A percentile compares a stretch with the other conserved stretches of the same genome.
These are phyloP conservation scores for Ulota crispa DNA, from an alignment of 225 moss, liverwort and hornwort species.

Conservation along the genomic window DNA sequence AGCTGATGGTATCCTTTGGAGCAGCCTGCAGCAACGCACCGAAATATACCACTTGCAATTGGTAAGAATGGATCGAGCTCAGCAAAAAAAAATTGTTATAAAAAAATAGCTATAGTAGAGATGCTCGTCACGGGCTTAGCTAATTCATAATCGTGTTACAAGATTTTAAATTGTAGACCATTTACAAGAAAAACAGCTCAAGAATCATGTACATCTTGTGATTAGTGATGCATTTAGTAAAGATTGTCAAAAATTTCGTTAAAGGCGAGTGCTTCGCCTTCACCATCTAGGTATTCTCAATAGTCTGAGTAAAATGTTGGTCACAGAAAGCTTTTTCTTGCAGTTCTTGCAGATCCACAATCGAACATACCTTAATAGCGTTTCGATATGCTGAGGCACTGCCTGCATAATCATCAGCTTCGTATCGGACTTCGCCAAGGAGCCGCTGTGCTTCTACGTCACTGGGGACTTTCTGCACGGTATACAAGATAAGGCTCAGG, in stretches of 20 bases:
- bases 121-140: neutral
- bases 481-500: neutral
- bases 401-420: slow-evolving; percentile 69
- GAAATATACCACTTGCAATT: neutral
- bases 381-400: slow-evolving; percentile 73
- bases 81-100: neutral
- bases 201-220: neutral
- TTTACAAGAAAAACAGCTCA: neutral
- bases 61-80: neutral
- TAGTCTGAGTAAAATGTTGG: neutral
- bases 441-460: slow-evolving; percentile 79
- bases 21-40: slow-evolving; percentile 52
- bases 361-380: slow-evolving; percentile 58
- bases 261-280: neutral
- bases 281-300: neutral
- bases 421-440: slow-evolving; percentile 86
- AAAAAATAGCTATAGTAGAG: neutral
- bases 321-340: neutral
- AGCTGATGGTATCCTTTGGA: slow-evolving; percentile 58
- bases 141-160: neutral
- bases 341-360: neutral
- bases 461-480: slow-evolving; percentile 65
- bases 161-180: neutral
- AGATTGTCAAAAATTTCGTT: neutral
- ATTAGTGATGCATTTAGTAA: neutral